These are phyloP conservation scores for Hyphodiscus sp. DNA, from an alignment of 2,329 filamentous ascomycete genomes.

Conservation along the genomic window DNA sequence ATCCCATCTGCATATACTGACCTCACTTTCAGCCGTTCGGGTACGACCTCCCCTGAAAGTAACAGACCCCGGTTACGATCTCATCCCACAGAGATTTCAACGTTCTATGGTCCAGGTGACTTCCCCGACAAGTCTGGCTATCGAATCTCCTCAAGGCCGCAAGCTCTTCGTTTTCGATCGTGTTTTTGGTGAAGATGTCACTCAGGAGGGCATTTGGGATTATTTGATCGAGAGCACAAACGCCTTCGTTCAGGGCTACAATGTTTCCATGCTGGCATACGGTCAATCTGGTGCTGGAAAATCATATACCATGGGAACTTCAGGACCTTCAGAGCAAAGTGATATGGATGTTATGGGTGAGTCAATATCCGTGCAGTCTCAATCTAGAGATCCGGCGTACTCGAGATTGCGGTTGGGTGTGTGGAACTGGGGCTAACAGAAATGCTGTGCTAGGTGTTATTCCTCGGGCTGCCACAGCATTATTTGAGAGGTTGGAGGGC, in stretches of 20 bases:
- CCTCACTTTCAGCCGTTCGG: conserved; percentile 64
- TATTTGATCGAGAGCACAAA: conserved; percentile 86
- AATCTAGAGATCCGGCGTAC: background rate
- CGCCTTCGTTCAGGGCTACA: conserved; percentile 93
- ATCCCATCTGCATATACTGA: conserved; percentile 6
- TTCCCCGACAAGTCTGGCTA: conserved; percentile 74
- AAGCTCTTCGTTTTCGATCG: conserved; percentile 97
- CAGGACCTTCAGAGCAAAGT: conserved; percentile 71
- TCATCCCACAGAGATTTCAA: conserved; percentile 94
- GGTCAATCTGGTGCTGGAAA: conserved; percentile 97
- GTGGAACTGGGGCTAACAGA: conserved; percentile 14
- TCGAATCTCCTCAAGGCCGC: conserved; percentile 86
- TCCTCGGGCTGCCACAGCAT: conserved; percentile 74
- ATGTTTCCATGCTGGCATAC: conserved; percentile 94
- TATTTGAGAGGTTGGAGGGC: conserved; percentile 82
- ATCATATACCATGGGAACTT: conserved; percentile 98
- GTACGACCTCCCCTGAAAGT: conserved; percentile 80
- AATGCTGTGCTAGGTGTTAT: conserved; percentile 66
- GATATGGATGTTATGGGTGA: conserved; percentile 71
- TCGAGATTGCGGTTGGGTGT: conserved; percentile 1
- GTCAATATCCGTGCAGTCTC: conserved; percentile 29
- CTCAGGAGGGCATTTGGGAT: conserved; percentile 88
- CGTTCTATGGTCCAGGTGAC: conserved; percentile 86
- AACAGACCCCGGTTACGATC: conserved; percentile 83
- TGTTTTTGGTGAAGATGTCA: conserved; percentile 77